These are phyloP conservation scores for Fusarium verticillioides DNA, from an alignment of 2,329 filamentous ascomycete species.

Conservation along the genomic window DNA sequence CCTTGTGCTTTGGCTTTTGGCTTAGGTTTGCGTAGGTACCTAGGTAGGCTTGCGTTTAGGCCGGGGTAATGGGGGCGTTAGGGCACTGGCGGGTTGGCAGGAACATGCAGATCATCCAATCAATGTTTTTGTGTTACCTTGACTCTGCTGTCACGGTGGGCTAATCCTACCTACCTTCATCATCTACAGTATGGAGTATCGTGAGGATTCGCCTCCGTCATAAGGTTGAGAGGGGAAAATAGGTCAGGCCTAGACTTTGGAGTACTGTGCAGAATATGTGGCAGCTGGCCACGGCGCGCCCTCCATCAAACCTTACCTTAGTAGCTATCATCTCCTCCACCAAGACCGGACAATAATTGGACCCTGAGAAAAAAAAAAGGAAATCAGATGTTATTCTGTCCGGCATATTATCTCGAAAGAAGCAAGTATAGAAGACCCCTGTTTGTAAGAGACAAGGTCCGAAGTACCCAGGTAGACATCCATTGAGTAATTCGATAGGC, in stretches of 20 bases:
- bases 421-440: conserved; percentile 24
- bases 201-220: conserved; percentile 9
- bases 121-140: conserved; percentile 30
- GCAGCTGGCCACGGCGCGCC: background rate
- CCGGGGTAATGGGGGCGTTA: conserved; percentile 12
- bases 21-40: background rate
- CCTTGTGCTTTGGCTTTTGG: background rate
- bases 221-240: background rate
- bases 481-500: conserved; percentile 20
- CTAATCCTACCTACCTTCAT: conserved; percentile 22
- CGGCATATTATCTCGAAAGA: background rate
- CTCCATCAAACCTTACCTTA: background rate
- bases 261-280: background rate
- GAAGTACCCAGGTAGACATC: background rate
- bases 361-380: conserved; percentile 12
- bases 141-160: conserved; percentile 31
- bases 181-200: background rate
- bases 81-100: conserved; percentile 20
- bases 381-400: background rate
- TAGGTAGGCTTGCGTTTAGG: background rate
- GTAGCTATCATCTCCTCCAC: background rate
- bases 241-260: conserved; percentile 6
- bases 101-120: conserved; percentile 26
- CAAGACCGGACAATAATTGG: background rate
- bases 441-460: conserved; percentile 11